Base-by-base conservation (phyloP, 140 eudicot species). In the Senecio squalidus region DNA sequence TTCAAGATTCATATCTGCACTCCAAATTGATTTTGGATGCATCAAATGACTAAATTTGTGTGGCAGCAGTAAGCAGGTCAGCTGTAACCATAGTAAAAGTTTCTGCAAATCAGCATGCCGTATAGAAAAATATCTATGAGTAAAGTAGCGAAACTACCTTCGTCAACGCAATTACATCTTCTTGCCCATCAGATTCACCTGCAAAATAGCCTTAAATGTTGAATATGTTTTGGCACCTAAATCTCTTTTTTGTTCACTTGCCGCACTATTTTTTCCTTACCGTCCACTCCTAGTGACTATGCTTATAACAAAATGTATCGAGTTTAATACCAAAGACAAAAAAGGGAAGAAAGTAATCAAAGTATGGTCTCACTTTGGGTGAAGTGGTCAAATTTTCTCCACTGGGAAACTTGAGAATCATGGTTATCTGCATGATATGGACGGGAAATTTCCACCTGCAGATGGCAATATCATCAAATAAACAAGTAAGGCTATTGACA, bases 401-500 rank as follows among this genome's bases (percentile, higher is more conserved):
- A 66, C 44, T 64, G 74, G 41, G 79, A 79, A 55, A 81, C 95
- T 26, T 85, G 82, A 65, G 68, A 78, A 67, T 50, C 66, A 33
- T 76, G 75, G 54, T 81, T 91, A 38, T 78, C 84, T 20, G 67
- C 56, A 63, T 54, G 64, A 55, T 76, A 60, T 14, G 82, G 65
- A 47, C 88, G 77, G 21, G 64, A 72, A 18, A 88, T 92, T 79
- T 92, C 92, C 63, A 82, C 96, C 98, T 87, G 60, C 38, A 67
- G 30, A 47, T 21, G 45, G 26, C 21, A 47, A 66, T 28, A 1
- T 24, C 54, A 57, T 14, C 16, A 46, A 22, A 41, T 52, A 18
- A 49, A 52, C 41, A 48, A 29, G 48, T 16, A 28, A 24, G 45
- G 66, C 52, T n/a, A 52, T n/a, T n/a, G n/a, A n/a, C n/a, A n/a